Percentiles rank a stretch among this genome's conserved stretches.
Conservation (phyloP, 2,329 filamentous ascomycete genomes). For the Onygena corvina region DNA sequence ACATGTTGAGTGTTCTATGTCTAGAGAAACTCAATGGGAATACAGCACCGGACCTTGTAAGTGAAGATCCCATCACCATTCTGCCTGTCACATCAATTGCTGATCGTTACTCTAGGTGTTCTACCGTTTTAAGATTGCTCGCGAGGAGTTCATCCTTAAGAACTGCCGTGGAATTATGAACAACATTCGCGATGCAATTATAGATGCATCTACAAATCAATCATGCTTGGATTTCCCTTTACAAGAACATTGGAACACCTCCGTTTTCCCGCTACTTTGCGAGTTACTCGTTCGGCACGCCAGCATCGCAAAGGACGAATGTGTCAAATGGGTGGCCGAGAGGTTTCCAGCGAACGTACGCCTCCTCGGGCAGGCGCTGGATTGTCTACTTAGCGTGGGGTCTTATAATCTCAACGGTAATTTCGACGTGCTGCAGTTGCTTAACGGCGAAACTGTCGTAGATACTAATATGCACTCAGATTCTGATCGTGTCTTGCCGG, state of each 20-base stretch:
- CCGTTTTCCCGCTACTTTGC: constrained; percentile 23
- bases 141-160: constrained; percentile 29
- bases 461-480: constrained; percentile 8
- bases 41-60: constrained; percentile 23
- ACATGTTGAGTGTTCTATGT: constrained; percentile 7
- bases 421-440: constrained; percentile 3
- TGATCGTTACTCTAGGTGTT: constrained; percentile 19
- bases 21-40: not conserved
- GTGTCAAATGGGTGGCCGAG: constrained; percentile 22
- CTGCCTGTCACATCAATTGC: not conserved
- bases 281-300: constrained; percentile 27
- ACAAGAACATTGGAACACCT: constrained; percentile 16
- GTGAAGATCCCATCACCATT: not conserved
- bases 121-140: constrained; percentile 31
- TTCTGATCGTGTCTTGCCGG: not conserved
- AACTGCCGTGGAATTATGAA: constrained; percentile 25
- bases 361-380: constrained; percentile 24
- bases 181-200: constrained; percentile 25
- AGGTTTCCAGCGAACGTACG: constrained; percentile 21
- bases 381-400: constrained; percentile 24
- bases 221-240: not conserved
- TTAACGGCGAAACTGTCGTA: constrained; percentile 7
- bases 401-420: constrained; percentile 16
- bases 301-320: constrained; percentile 19
- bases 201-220: constrained; percentile 7